Conservation (phyloP, 345 rosid genomes). For the Luvunga scandens region DNA sequence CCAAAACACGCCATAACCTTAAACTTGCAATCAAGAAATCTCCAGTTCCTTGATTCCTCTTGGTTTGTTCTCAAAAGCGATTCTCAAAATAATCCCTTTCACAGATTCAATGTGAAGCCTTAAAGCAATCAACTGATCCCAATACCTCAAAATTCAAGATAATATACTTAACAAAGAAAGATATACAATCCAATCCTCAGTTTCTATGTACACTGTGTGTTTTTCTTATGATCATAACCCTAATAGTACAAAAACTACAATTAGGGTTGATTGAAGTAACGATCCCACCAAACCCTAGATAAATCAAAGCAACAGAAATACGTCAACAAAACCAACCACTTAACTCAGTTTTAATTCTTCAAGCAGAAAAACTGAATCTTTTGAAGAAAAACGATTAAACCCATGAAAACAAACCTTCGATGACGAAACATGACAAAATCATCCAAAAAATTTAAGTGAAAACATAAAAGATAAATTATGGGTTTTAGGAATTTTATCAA, state of each 20-base stretch:
- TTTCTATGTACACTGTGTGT: constrained; percentile 18
- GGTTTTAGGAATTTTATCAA: constrained; percentile 11
- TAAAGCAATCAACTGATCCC: constrained; percentile 20
- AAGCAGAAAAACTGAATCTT: constrained; percentile 6
- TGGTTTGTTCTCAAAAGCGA: background rate
- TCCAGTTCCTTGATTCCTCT: constrained; percentile 10
- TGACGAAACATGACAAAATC: background rate
- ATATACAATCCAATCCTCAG: constrained; percentile 24
- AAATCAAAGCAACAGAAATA: constrained; percentile 12
- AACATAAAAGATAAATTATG: constrained; percentile 8
- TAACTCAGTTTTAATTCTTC: constrained; percentile 4
- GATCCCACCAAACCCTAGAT: constrained; percentile 52
- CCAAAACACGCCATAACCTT: constrained; percentile 18
- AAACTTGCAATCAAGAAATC: constrained; percentile 11
- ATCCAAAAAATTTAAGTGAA: constrained; percentile 12
- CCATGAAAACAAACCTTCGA: background rate
- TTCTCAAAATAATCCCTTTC: background rate
- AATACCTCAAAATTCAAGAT: constrained; percentile 16
- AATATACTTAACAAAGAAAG: background rate
- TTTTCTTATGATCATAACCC: constrained; percentile 31
- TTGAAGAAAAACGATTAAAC: background rate
- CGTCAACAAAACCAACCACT: constrained; percentile 24
- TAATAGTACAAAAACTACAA: constrained; percentile 33
- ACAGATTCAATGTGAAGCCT: constrained; percentile 22
- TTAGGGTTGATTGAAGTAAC: constrained; percentile 35